Evolutionary conservation across 164 flowering plant species (phyloP), one percentile per base, ranked within the genome.

Genomic region (Macadamia tetraphylla): DNA sequence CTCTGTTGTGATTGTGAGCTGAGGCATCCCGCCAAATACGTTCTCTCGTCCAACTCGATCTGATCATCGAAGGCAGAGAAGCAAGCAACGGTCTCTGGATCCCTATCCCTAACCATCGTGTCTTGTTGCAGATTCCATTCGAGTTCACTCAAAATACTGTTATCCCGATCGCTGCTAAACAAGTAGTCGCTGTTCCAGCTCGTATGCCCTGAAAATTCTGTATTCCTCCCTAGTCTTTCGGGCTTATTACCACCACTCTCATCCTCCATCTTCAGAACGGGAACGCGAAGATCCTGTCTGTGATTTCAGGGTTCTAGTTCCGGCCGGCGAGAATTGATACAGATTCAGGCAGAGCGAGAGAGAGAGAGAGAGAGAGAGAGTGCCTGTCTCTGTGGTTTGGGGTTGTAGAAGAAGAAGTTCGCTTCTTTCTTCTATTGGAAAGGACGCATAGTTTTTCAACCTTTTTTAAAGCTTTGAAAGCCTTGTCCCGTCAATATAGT

Each of bases 101-200:
- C 43, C 53, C 49, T 29, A 51, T 10, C 43, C 53, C 49, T 29
- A 29, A 60, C 58, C 40, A 35, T 5, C 2, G 46, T 13, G 11
- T 44, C 76, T 10, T 66, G 73, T 0, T 67, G 77, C 23, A 70
- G 66, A 68, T 78, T 73, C 92, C 88, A 84, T 0, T 84, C 83
- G 73, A 87, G 83, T 40, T 84, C 89, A 70, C 76, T 63, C 48
- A 87, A 72, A 43, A 87, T 80, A 70, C 53, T 68, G 71, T 64
- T 77, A 53, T 80, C 85, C 14, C 71, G 62, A 12, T 73, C 75
- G 67, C 49, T 65, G 0, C 75, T 71, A 70, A 80, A 76, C 77
- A 79, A 76, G 79, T 74, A 75, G 61, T 44, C 72, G 67, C 70
- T 62, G 42, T 76, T 80, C 85, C 86, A 86, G 74, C 72, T 67